A percentile compares a stretch with the other conserved stretches of the same genome.
These are phyloP conservation scores for Zangia roseola DNA, from an alignment of 768 basidiomycete species.

Conservation along the genomic window DNA sequence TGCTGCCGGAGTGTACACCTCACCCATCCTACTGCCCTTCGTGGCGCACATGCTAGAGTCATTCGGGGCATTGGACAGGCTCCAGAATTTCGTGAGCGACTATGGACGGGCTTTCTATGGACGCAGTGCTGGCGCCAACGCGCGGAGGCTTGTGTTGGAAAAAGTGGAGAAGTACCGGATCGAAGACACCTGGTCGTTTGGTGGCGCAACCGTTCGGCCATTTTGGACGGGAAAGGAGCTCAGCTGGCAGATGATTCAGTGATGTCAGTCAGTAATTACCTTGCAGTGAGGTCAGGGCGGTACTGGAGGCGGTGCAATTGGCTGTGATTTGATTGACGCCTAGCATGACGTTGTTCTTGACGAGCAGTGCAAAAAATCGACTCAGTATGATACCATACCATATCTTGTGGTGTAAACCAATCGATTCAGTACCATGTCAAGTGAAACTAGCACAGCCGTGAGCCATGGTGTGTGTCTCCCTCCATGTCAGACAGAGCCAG, in stretches of 20 bases:
- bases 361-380: not conserved
- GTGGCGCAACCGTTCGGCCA: conserved; percentile 62
- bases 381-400: not conserved
- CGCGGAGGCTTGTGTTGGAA: conserved; percentile 42
- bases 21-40: conserved; percentile 86
- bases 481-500: not conserved
- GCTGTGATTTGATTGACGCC: conserved; percentile 17
- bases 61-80: conserved; percentile 79
- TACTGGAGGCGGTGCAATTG: conserved; percentile 24
- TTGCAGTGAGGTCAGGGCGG: conserved; percentile 3
- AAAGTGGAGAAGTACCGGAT: conserved; percentile 41
- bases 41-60: conserved; percentile 86
- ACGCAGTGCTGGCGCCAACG: conserved; percentile 30
- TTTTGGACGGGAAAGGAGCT: conserved; percentile 87
- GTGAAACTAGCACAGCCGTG: conserved; percentile 2
- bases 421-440: conserved; percentile 8
- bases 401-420: conserved; percentile 13
- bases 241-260: conserved; percentile 65
- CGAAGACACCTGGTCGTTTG: conserved; percentile 44
- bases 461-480: conserved; percentile 16
- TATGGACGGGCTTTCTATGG: conserved; percentile 84
- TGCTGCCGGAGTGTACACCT: conserved; percentile 96
- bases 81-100: conserved; percentile 76
- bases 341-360: conserved; percentile 3
- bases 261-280: conserved; percentile 15